Percentiles rank a stretch among this genome's conserved stretches.
Conservation (phyloP, 257 asterid species). For the Ajuga chamaepitys region DNA sequence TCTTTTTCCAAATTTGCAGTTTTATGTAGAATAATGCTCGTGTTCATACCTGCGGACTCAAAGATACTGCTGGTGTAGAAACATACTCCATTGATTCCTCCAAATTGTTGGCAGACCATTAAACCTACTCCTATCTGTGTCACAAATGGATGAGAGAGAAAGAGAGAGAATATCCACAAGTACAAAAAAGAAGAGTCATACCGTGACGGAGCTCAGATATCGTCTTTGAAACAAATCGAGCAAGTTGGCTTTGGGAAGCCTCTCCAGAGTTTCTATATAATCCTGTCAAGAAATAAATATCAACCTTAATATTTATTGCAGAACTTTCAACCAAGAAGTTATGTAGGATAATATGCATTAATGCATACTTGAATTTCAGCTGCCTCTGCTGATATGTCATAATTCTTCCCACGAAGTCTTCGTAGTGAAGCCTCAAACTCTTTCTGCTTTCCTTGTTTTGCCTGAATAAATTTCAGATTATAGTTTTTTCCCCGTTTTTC, state of each 20-base stretch:
- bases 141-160: background rate
- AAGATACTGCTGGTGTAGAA: constrained; percentile 90
- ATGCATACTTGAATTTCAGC: constrained; percentile 66
- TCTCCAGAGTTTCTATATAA: constrained; percentile 67
- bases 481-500: background rate
- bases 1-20: background rate
- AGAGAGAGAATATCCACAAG: background rate
- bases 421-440: constrained; percentile 70
- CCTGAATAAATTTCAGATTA: constrained; percentile 30
- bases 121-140: constrained; percentile 88
- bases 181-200: constrained; percentile 12
- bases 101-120: constrained; percentile 89
- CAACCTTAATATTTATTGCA: background rate
- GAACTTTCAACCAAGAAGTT: background rate
- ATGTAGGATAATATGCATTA: background rate
- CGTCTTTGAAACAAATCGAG: constrained; percentile 73
- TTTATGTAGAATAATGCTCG: background rate
- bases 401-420: constrained; percentile 59
- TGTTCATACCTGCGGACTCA: constrained; percentile 59
- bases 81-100: constrained; percentile 88
- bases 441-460: constrained; percentile 54
- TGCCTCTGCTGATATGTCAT: constrained; percentile 68
- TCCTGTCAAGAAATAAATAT: constrained; percentile 38
- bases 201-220: constrained; percentile 66
- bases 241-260: constrained; percentile 70